Percentiles rank a stretch among this genome's conserved stretches.
phyloP scores from a whole-genome alignment of 2,329 filamentous ascomycete species.

The Hymenoscyphus repandus region DNA sequence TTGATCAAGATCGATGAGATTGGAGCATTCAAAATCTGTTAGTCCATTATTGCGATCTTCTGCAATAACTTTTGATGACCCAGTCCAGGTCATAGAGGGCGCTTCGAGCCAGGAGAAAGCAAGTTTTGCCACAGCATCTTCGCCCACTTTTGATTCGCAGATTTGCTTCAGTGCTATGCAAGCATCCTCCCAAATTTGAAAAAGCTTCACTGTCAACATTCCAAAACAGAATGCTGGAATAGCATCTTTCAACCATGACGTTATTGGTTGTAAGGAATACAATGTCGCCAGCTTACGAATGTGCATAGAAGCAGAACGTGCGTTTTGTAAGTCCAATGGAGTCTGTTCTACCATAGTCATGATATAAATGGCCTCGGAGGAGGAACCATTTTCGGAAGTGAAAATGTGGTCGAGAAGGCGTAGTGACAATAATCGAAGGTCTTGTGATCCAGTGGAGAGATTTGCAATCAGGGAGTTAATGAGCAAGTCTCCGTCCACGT shows the following conservation, averaged over 20 bases:
- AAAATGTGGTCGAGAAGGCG: conserved; percentile 63
- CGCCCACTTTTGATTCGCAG: conserved; percentile 62
- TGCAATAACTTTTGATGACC: conserved; percentile 35
- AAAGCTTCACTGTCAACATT: conserved; percentile 76
- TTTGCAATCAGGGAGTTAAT: conserved; percentile 64
- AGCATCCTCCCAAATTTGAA: conserved; percentile 83
- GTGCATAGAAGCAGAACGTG: conserved; percentile 76
- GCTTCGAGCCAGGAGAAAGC: conserved; percentile 73
- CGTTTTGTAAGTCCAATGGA: conserved; percentile 69
- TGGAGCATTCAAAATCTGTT: conserved; percentile 82
- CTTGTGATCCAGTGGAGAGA: conserved; percentile 68
- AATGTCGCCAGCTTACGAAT: conserved; percentile 63
- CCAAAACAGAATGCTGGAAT: conserved; percentile 84
- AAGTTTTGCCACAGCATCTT: conserved; percentile 65
- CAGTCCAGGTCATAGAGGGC: conserved; percentile 50
- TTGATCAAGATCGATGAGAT: conserved; percentile 56
- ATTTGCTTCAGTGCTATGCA: conserved; percentile 71
- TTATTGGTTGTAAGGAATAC: conserved; percentile 52
- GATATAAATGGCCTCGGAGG: conserved; percentile 47
- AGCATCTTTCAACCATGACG: conserved; percentile 63
- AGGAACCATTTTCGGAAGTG: conserved; percentile 41
- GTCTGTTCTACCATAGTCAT: conserved; percentile 79
- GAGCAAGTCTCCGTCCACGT: conserved; percentile 55
- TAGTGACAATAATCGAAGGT: conserved; percentile 67
- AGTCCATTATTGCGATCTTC: conserved; percentile 37